Percentiles rank a stretch among this genome's conserved stretches.
These are phyloP conservation scores for Leptographium lundbergii DNA, from an alignment of 2,329 filamentous ascomycete genomes.

Conservation along the genomic window DNA sequence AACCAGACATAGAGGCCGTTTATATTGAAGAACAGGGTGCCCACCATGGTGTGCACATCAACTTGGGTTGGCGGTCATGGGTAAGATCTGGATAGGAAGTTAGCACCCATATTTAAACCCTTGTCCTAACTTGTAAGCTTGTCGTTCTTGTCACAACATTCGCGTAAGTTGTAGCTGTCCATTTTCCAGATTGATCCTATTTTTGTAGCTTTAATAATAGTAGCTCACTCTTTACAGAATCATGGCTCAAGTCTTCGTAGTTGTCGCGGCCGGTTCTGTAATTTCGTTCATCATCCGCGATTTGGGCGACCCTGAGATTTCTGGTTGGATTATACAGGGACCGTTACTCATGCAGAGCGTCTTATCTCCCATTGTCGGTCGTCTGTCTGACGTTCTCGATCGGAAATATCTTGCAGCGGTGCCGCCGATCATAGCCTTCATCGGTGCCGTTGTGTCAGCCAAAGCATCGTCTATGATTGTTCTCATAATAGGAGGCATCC, in stretches of 20 bases:
- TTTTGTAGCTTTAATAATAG: too few species aligned
- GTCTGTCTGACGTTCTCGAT: constrained; percentile 43
- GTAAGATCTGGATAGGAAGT: constrained; percentile 14
- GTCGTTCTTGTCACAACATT: constrained; percentile 35
- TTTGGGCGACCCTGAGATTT: constrained; percentile 33
- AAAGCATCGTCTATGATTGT: constrained; percentile 42
- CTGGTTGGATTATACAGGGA: constrained; percentile 45
- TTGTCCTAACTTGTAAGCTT: constrained; percentile 12
- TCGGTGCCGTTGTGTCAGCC: constrained; percentile 39
- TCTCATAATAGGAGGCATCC: constrained; percentile 42
- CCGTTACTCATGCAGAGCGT: constrained; percentile 45
- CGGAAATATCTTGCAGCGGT: constrained; percentile 38
- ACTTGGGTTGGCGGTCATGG: constrained; percentile 43
- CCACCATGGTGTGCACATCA: constrained; percentile 26
- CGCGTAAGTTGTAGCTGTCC: constrained; percentile 19
- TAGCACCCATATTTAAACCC: not conserved
- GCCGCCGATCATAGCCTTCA: constrained; percentile 39
- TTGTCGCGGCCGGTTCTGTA: constrained; percentile 40
- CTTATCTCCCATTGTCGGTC: constrained; percentile 40
- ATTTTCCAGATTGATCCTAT: not conserved
- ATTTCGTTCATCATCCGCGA: constrained; percentile 43
- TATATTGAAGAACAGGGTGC: constrained; percentile 18
- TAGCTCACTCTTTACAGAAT: constrained; percentile 21
- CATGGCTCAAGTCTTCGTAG: constrained; percentile 42
- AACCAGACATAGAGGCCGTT: constrained; percentile 3